Conservation (phyloP, 148 eudicot species). For the Arctostaphylos glauca region DNA sequence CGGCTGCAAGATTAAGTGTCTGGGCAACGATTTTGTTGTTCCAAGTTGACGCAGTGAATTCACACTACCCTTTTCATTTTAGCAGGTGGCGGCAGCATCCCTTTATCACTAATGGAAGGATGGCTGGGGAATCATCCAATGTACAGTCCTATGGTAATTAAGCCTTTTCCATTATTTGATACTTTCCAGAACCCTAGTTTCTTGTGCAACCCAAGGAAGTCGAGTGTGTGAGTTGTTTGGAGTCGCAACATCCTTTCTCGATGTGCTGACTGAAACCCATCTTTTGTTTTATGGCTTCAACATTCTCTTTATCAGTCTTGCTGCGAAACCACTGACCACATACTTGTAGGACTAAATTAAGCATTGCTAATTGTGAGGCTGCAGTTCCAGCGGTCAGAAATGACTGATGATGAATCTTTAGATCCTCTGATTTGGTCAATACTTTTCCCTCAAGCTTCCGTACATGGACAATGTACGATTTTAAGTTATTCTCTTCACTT, state of each 20-base stretch:
- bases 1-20: too few species aligned
- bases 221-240: background rate
- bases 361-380: background rate
- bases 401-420: background rate
- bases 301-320: background rate
- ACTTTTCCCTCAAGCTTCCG: background rate
- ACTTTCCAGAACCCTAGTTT: too few species aligned
- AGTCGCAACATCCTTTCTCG: background rate
- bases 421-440: background rate
- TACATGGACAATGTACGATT: constrained; percentile 8
- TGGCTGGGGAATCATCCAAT: too few species aligned
- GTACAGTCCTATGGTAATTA: too few species aligned
- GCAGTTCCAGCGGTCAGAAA: background rate
- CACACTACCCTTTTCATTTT: too few species aligned
- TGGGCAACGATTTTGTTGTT: too few species aligned
- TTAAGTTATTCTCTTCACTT: background rate
- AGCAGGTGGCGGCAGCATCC: too few species aligned
- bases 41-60: too few species aligned
- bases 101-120: too few species aligned
- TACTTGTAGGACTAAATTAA: constrained; percentile 2
- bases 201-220: background rate
- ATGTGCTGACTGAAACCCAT: background rate
- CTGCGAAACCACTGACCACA: constrained; percentile 10
- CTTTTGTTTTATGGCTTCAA: constrained; percentile 4
- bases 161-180: too few species aligned